These are phyloP conservation scores for Auricularia cornea DNA, from an alignment of 768 basidiomycete genomes.

Conservation along the genomic window DNA sequence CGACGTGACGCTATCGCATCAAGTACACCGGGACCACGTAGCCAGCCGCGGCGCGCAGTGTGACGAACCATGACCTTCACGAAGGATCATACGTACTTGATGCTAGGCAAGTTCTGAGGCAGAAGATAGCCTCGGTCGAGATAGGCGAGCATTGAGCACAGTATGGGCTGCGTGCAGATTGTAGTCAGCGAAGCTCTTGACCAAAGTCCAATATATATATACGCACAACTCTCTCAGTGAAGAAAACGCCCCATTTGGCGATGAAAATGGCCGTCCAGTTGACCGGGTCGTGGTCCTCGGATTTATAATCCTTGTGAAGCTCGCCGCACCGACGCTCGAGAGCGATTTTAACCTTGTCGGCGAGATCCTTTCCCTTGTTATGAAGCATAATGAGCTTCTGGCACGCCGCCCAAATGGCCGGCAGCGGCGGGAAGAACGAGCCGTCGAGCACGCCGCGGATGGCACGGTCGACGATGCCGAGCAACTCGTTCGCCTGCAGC, in stretches of 20 bases:
- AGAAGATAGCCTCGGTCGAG: constrained; percentile 61
- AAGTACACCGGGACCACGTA: too few relatives aligned
- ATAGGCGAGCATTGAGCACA: constrained; percentile 59
- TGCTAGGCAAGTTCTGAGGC: constrained; percentile 28
- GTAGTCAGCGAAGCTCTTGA: constrained; percentile 5
- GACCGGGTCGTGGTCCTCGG: constrained; percentile 22
- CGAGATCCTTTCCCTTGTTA: constrained; percentile 48
- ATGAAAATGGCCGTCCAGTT: constrained; percentile 56
- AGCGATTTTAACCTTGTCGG: constrained; percentile 48
- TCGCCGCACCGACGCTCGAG: constrained; percentile 45
- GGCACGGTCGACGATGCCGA: not conserved
- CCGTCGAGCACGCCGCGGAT: not conserved
- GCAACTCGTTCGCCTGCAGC: not conserved
- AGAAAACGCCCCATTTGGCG: constrained; percentile 45
- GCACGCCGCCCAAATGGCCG: not conserved
- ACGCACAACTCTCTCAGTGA: constrained; percentile 56
- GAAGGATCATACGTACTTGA: constrained; percentile 51
- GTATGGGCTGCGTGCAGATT: constrained; percentile 36
- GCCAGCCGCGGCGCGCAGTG: too few relatives aligned
- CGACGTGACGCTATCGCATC: too few relatives aligned
- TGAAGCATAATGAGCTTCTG: constrained; percentile 12
- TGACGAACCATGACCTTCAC: too few relatives aligned
- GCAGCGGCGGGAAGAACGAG: not conserved
- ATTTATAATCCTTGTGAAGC: constrained; percentile 32
- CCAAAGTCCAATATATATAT: constrained; percentile 1